These are phyloP conservation scores for Cyathus striatus DNA, from an alignment of 768 basidiomycete genomes.

Conservation along the genomic window DNA sequence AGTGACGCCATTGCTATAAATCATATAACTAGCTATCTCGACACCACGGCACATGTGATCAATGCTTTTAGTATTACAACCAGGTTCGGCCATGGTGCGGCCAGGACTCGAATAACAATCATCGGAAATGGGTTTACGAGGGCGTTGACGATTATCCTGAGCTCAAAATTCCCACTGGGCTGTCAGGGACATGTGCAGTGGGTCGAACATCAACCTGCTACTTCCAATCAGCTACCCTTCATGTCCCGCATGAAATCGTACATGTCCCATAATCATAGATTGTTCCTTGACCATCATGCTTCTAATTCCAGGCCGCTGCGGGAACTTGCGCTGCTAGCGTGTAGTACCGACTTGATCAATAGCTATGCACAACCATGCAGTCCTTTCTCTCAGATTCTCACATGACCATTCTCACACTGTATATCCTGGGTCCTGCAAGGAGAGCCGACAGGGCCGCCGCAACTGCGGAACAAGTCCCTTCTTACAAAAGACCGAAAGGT, in stretches of 20 bases:
- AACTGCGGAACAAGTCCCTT: constrained; percentile 7
- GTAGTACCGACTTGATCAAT: constrained; percentile 31
- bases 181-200: constrained; percentile 86
- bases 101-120: constrained; percentile 45
- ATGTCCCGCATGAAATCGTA: constrained; percentile 75
- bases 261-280: constrained; percentile 81
- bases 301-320: constrained; percentile 60
- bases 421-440: constrained; percentile 72
- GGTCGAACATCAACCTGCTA: constrained; percentile 44
- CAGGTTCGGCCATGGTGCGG: constrained; percentile 82
- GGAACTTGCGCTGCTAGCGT: constrained; percentile 36
- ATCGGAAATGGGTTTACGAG: constrained; percentile 46
- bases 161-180: constrained; percentile 40
- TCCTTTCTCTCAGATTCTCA: constrained; percentile 76
- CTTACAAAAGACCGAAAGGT: constrained; percentile 41
- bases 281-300: constrained; percentile 66
- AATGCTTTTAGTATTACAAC: constrained; percentile 72
- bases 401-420: constrained; percentile 70
- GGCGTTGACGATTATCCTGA: constrained; percentile 36
- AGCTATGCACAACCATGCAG: constrained; percentile 66
- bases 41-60: constrained; percentile 58
- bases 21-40: constrained; percentile 65
- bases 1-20: constrained; percentile 60
- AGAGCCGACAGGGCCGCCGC: constrained; percentile 22
- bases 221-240: constrained; percentile 34